phyloP scores from a whole-genome alignment of 208 protist genomes.

The Trypanosoma boissoni region DNA sequence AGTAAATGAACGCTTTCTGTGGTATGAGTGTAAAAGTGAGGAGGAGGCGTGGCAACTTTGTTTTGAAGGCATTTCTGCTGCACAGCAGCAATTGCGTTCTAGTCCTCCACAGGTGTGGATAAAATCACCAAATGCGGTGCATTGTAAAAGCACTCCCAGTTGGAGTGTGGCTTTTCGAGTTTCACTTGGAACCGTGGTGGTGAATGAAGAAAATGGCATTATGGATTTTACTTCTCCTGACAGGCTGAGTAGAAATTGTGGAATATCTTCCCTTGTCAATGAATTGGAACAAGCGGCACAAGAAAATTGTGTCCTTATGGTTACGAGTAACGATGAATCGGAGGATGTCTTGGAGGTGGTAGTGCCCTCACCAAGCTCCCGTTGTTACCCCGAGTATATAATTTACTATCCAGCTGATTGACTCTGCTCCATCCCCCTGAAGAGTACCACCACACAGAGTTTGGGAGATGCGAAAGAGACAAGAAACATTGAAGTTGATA shows the following conservation, averaged over 20 bases:
- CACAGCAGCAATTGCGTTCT: slow-evolving; percentile 7
- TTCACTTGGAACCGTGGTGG: slow-evolving; percentile 51
- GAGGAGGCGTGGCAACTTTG: slow-evolving; percentile 54
- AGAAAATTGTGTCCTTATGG: slow-evolving; percentile 3
- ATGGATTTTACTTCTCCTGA: no score
- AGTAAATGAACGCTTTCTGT: slow-evolving; percentile 61
- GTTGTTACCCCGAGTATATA: slow-evolving; percentile 64
- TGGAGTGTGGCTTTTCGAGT: slow-evolving; percentile 61
- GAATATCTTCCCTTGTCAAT: background rate
- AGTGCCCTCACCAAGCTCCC: slow-evolving; percentile 27
- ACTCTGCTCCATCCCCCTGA: no score
- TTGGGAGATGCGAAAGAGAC: no score
- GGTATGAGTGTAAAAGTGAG: slow-evolving; percentile 44
- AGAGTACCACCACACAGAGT: no score
- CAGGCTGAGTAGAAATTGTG: no score
- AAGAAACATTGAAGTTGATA: no score
- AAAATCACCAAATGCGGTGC: background rate
- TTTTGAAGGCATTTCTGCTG: slow-evolving; percentile 29
- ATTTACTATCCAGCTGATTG: slow-evolving; percentile 11
- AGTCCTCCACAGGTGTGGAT: slow-evolving; percentile 7
- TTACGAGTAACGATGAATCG: background rate
- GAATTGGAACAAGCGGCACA: slow-evolving; percentile 1
- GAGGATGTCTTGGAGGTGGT: background rate
- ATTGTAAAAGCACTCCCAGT: background rate
- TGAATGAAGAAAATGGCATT: slow-evolving; percentile 18